A percentile compares a stretch with the other conserved stretches of the same genome.
Evolutionary conservation across 495 filamentous ascomycete genomes (phyloP).

Genomic region (Parathielavia hyrcaniae): DNA sequence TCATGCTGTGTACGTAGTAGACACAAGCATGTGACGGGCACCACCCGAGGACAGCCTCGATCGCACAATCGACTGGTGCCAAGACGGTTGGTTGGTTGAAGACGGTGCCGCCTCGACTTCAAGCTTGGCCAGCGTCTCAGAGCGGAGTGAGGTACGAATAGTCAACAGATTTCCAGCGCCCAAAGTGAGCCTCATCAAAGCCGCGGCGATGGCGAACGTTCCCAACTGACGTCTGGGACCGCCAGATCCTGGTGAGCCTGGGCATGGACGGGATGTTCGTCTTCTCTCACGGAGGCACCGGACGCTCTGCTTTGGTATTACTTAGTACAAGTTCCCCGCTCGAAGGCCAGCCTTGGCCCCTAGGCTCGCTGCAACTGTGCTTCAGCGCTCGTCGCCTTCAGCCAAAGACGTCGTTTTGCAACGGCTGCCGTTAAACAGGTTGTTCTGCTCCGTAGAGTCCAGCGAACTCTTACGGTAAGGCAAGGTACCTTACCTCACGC

Average conservation of each 20-base stretch:
- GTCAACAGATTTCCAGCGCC: too few species aligned
- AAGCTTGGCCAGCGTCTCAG: too few species aligned
- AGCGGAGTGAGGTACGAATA: too few species aligned
- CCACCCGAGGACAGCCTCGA: too few species aligned
- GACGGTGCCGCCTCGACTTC: too few species aligned
- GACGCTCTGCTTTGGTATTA: too few species aligned
- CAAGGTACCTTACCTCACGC: too few species aligned
- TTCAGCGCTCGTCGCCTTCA: neutral
- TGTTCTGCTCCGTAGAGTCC: too few species aligned
- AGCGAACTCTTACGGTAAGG: too few species aligned
- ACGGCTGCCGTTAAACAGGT: neutral
- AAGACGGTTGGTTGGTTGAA: conserved; percentile 1
- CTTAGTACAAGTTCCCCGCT: neutral
- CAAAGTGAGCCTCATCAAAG: too few species aligned
- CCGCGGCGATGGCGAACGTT: neutral
- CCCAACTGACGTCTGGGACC: neutral
- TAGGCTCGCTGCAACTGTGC: neutral
- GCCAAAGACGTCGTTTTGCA: neutral
- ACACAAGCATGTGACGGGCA: too few species aligned
- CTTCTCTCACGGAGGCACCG: neutral
- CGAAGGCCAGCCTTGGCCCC: neutral
- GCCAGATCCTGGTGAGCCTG: neutral
- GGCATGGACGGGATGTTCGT: neutral
- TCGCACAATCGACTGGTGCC: neutral
- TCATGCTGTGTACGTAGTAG: too few species aligned